Conservation (phyloP, 495 filamentous ascomycete genomes). For the Hypoxylon lienhwacheense region DNA sequence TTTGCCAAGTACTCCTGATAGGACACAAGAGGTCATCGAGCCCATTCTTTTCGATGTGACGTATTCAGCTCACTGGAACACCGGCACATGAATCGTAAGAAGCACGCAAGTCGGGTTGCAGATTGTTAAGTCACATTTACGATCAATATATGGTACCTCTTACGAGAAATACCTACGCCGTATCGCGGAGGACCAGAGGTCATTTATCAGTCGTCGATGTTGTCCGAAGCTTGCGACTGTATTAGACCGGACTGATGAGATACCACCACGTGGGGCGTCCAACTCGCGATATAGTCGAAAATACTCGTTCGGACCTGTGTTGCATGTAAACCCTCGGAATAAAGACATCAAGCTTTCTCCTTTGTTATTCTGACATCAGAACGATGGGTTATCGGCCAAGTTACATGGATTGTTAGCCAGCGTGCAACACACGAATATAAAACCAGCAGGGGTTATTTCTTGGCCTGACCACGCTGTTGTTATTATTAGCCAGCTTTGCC, state of each 20-base stretch:
- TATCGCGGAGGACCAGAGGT: neutral
- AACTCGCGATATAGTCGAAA: constrained; percentile 6
- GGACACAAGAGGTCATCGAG: neutral
- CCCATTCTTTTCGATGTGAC: neutral
- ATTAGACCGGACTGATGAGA: constrained; percentile 4
- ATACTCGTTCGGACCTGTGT: constrained; percentile 19
- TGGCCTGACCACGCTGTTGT: constrained; percentile 11
- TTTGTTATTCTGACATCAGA: constrained; percentile 31
- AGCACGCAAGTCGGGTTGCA: constrained; percentile 10
- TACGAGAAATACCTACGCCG: neutral
- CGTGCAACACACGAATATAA: constrained; percentile 7
- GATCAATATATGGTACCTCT: no score
- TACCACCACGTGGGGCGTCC: constrained; percentile 15
- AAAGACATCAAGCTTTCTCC: constrained; percentile 17
- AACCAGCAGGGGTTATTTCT: constrained; percentile 18
- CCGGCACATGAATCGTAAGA: constrained; percentile 20
- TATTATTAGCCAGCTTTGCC: constrained; percentile 28
- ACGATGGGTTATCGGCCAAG: constrained; percentile 25
- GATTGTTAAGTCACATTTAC: constrained; percentile 18
- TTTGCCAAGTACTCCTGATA: neutral
- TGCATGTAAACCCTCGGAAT: constrained; percentile 20
- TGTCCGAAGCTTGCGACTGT: neutral
- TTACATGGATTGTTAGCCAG: constrained; percentile 26
- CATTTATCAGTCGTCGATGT: constrained; percentile 2
- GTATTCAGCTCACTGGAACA: constrained; percentile 5